Base-by-base conservation (phyloP, 441 rosid species). In the Aquilaria agallochum region DNA sequence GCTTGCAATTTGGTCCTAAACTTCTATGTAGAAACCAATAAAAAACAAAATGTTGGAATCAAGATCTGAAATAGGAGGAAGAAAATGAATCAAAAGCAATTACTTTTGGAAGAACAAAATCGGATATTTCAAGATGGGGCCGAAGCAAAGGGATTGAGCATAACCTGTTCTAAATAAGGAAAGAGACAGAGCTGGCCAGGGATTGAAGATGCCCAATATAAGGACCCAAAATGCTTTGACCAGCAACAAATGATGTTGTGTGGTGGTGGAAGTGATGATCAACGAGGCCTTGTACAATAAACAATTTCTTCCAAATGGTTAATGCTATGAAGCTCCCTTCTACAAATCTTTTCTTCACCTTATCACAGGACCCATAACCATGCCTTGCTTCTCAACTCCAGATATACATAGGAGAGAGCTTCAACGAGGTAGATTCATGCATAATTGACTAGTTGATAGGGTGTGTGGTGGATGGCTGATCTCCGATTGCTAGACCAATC, bases 171-270 rank as follows among this genome's bases (percentile, higher is more conserved):
- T 84, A 74, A 80, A 60, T 11, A 80, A 55, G 49, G 75, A 73
- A 32, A 72, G 74, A 15, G 86, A 47, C 50, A 66, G 66, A 2
- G 62, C 0, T 13, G 83, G 53, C 65, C 59, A 77, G 58, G 80
- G 80, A 64, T 68, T 74, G 54, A 89, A 74, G 46, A 87, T 52
- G 50, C 92, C 93, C 20, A 88, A 74, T 68, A 83, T 80, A 32
- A 88, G 61, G 68, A 90, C 65, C 69, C 96, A 88, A 74, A 86
- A 71, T 45, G 96, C 90, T 0, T 94, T 89, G 42, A 85, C 87
- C 20, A 93, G 20, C 1, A 96, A 20, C 30, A 82, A 63, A 68
- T 91, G 78, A 6, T 90, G 92, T 53, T 89, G 84, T 75, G 72
- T 45, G 3, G 65, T 30, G 27, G 65, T 3, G 33, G 83, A 74